Base-by-base conservation (phyloP, 371 early-diverging fungal species). In the Funneliformis caledonium region DNA sequence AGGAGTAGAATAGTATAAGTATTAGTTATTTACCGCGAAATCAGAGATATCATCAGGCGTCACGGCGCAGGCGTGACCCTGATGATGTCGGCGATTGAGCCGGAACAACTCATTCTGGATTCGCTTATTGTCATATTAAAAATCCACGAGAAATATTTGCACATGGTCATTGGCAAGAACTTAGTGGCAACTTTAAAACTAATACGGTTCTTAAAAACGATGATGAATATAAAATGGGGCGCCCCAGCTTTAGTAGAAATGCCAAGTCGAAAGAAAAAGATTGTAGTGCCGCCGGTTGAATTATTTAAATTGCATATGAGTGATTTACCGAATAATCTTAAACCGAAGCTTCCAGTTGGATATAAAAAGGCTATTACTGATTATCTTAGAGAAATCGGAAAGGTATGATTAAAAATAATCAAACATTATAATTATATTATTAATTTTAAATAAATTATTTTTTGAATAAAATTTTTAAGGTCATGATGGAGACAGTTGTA, bases 131-230 rank as follows among this genome's bases (percentile, higher is more conserved):
- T n/a, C n/a, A n/a, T n/a, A n/a, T n/a, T n/a, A n/a, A n/a, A n/a
- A n/a, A n/a, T n/a, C n/a, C n/a, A n/a, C n/a, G n/a, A 37, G 37
- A 2, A n/a, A 56, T 50, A 9, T 10, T 22, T 45, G 60, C 8
- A 50, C 73, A 50, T 52, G 73, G 52, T 4, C 52, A 10, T 16
- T 68, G 73, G 73, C 78, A 65, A 2, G 78, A 50, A 0, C 8
- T 31, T 6, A 2, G 14, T n/a, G 68, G 47, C 52, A 12, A 9
- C 3, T 48, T 48, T 19, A 78, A 65, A 48, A 78, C 50, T 0
- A 78, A 78, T 37, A 78, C 78, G 2, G 50, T 65, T 0, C 67
- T 78, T 10, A 50, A 22, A 12, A 67, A 78, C 50, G 78, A 78
- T 50, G n/a, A 26, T 19, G n/a, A 62, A 22, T 67, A 31, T 60